Evolutionary conservation across 2,329 filamentous ascomycete genomes (phyloP).

Genomic region (Fusarium veterinarium): DNA sequence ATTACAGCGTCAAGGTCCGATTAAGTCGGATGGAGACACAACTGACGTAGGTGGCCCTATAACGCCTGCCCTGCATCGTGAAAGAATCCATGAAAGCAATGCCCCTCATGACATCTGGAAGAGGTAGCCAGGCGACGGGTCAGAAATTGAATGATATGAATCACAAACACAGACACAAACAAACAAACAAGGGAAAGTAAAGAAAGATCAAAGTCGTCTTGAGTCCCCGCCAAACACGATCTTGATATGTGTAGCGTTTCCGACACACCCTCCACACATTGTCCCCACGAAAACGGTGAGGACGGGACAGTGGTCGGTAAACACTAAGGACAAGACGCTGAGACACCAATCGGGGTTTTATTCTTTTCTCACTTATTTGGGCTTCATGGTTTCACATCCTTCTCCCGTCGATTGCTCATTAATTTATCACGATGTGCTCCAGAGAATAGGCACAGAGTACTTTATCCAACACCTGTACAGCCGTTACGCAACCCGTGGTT

Average conservation of each 20-base stretch:
- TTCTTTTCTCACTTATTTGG: background rate
- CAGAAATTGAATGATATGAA: background rate
- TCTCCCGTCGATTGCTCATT: background rate
- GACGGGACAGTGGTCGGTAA: slow-evolving; percentile 6
- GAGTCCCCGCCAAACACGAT: slow-evolving; percentile 1
- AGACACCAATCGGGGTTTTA: slow-evolving; percentile 40
- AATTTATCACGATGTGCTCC: slow-evolving; percentile 5
- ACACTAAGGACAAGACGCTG: background rate
- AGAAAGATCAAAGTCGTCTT: background rate
- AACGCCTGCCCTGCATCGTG: background rate
- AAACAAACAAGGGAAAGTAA: background rate
- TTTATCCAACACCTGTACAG: slow-evolving; percentile 29
- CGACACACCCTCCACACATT: slow-evolving; percentile 26
- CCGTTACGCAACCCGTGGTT: slow-evolving; percentile 26
- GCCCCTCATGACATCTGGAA: background rate
- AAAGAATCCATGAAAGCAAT: background rate
- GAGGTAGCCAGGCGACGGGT: background rate
- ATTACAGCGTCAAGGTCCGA: background rate
- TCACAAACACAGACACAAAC: background rate
- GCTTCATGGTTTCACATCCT: background rate
- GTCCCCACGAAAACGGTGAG: slow-evolving; percentile 44
- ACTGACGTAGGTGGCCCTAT: slow-evolving; percentile 18
- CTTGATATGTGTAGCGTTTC: slow-evolving; percentile 22
- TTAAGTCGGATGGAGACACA: background rate
- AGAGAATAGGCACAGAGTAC: slow-evolving; percentile 21